Percentiles rank a stretch among this genome's conserved stretches.
These are phyloP conservation scores for Coniferiporia weirii DNA, from an alignment of 1,284 basidiomycete species.

Conservation along the genomic window DNA sequence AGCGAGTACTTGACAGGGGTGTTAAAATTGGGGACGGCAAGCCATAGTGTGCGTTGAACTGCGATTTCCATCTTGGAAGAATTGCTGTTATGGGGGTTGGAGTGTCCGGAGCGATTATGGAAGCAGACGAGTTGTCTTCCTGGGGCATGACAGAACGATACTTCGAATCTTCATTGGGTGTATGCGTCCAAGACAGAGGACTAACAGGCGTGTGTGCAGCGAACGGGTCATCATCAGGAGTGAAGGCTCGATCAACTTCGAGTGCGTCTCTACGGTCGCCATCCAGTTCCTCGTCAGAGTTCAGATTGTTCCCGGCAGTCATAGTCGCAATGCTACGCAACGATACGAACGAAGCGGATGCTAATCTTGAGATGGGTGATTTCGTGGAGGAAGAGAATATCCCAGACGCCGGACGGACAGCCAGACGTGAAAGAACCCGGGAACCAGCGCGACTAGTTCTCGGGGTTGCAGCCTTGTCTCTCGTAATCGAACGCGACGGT, in stretches of 20 bases:
- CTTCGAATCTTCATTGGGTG: not conserved
- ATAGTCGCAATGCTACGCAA: conserved; percentile 10
- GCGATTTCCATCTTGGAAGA: conserved; percentile 10
- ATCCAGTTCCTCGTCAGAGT: not conserved
- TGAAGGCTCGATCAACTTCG: conserved; percentile 6
- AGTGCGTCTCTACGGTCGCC: not conserved
- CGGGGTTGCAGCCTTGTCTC: not conserved
- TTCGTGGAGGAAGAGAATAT: not conserved
- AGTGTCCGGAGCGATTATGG: not conserved
- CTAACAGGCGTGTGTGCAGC: conserved; percentile 10
- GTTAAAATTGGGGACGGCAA: conserved; percentile 8
- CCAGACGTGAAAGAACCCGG: not conserved
- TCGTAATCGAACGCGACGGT: not conserved
- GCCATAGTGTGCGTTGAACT: not conserved
- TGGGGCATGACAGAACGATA: conserved; percentile 11
- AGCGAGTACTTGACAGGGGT: not conserved
- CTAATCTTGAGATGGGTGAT: not conserved
- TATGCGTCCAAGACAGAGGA: not conserved
- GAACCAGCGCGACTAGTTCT: not conserved
- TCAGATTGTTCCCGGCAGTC: conserved; percentile 1
- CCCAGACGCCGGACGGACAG: conserved; percentile 1
- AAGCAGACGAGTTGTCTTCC: conserved; percentile 5
- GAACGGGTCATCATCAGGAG: conserved; percentile 16
- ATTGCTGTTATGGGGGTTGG: conserved; percentile 2
- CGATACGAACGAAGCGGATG: conserved; percentile 13